Conservation (phyloP, 2,329 filamentous ascomycete genomes). For the Gremmenia infestans region DNA sequence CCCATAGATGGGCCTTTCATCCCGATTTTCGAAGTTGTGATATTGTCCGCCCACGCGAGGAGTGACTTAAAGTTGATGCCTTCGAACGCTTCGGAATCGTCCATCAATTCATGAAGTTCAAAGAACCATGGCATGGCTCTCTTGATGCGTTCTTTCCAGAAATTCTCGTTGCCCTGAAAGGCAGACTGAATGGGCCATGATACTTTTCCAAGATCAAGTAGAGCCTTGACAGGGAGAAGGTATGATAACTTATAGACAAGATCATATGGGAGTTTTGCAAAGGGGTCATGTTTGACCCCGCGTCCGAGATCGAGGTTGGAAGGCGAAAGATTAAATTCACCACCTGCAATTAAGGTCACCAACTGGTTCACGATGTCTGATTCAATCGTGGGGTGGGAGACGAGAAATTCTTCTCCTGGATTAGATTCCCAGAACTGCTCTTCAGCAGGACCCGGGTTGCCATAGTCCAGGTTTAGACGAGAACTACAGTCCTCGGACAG, state of each 20-base stretch:
- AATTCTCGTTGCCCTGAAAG: not conserved
- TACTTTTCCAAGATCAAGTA: not conserved
- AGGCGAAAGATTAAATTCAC: conserved; percentile 1
- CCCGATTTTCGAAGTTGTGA: conserved; percentile 15
- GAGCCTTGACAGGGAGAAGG: not conserved
- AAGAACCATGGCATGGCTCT: conserved; percentile 6
- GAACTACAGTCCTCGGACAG: not conserved
- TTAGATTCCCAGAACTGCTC: conserved; percentile 2
- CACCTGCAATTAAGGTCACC: not conserved
- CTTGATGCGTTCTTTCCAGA: conserved; percentile 4
- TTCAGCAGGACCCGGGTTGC: not conserved
- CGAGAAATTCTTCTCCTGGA: not conserved
- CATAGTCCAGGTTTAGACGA: conserved; percentile 1
- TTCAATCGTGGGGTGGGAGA: not conserved
- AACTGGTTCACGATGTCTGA: not conserved
- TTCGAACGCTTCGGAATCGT: not conserved
- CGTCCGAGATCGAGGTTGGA: not conserved
- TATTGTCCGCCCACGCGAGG: not conserved
- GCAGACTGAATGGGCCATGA: not conserved
- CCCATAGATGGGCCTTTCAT: conserved; percentile 26
- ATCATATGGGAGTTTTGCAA: conserved; percentile 7
- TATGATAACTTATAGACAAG: conserved; percentile 3
- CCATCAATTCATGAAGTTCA: conserved; percentile 1
- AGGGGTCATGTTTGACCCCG: conserved; percentile 2
- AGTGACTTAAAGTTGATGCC: not conserved